Base-by-base conservation (phyloP, 345 rosid species). In the Iberis pinnata region DNA sequence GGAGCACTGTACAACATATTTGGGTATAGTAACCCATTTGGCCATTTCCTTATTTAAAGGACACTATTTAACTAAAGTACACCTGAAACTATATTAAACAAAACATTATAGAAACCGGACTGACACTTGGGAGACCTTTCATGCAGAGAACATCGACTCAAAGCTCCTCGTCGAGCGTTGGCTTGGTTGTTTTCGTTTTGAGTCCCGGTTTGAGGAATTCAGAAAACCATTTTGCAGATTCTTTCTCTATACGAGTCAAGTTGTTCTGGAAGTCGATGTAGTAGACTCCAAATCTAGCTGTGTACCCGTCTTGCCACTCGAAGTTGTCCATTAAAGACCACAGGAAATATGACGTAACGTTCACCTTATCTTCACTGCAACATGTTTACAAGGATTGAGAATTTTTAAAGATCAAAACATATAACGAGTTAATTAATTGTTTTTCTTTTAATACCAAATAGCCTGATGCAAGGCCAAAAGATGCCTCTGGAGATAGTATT, bases 261-360 rank as follows among this genome's bases (percentile, higher is more conserved):
- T 59, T 59, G 32, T 59, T 59, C 19, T 59, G 18, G 60, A 52
- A 66, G 54, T 66, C 70, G 10, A 58, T 44, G 43, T 50, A 58
- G 43, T 58, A 66, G 19, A 66, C 0, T 4, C 71, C 71, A 25
- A 67, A 67, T 61, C 71, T 67, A 22, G 66, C 71, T 5, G 50
- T 60, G 61, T 67, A 67, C 31, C 71, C 71, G 2, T 67, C 66
- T 59, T 60, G 65, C 71, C 71, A 67, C 45, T 67, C 71, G 12
- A 67, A 67, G 32, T 67, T 67, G 40, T 67, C 71, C 67, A 60
- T 46, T 18, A 67, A 46, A 4, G 71, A 67, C 61, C 71, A 67
- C 9, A 67, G 6, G 40, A 67, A 67, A 39, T 53, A 67, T 0
- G 29, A 18, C 7, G 64, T 65, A 36, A 65, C 53, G n/a, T 65